A percentile compares a stretch with the other conserved stretches of the same genome.
phyloP scores from a whole-genome alignment of 2,329 filamentous ascomycete species.

The Sporothrix inflata region DNA sequence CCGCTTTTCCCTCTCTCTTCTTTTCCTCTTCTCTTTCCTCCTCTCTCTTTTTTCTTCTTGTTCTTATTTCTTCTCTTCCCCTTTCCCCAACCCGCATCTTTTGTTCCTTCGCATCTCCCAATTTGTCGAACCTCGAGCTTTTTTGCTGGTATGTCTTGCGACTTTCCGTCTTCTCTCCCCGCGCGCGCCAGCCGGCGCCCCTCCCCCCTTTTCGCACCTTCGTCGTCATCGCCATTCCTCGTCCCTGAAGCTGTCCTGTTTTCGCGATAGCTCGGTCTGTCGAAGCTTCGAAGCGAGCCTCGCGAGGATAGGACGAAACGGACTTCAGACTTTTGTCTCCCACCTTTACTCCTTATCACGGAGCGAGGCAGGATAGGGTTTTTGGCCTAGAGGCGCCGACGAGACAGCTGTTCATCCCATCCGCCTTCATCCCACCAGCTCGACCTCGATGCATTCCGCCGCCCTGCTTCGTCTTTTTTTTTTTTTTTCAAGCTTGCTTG shows the following conservation, averaged over 20 bases:
- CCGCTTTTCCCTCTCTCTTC: neutral
- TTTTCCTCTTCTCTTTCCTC: neutral
- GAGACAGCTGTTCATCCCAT: constrained; percentile 9
- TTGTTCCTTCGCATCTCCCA: neutral
- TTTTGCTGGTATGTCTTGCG: constrained; percentile 5
- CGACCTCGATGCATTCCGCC: neutral
- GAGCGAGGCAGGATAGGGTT: neutral
- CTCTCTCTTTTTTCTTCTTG: neutral
- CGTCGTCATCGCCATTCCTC: constrained; percentile 8
- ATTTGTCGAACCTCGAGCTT: constrained; percentile 15
- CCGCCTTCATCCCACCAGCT: neutral
- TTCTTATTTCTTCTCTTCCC: neutral
- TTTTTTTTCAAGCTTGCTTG: no score
- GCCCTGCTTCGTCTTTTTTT: neutral
- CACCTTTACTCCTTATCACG: neutral
- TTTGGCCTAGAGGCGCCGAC: no score
- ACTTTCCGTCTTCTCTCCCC: neutral
- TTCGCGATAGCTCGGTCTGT: neutral
- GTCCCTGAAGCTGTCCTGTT: neutral
- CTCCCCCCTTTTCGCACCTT: constrained; percentile 10
- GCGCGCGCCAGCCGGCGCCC: neutral
- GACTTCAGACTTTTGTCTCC: neutral
- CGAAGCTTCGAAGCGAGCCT: neutral
- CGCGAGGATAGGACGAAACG: neutral
- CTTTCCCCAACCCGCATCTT: constrained; percentile 13